Percentiles rank a stretch among this genome's conserved stretches.
Conservation (phyloP, 768 basidiomycete genomes). For the Leucocoprinus sp. region DNA sequence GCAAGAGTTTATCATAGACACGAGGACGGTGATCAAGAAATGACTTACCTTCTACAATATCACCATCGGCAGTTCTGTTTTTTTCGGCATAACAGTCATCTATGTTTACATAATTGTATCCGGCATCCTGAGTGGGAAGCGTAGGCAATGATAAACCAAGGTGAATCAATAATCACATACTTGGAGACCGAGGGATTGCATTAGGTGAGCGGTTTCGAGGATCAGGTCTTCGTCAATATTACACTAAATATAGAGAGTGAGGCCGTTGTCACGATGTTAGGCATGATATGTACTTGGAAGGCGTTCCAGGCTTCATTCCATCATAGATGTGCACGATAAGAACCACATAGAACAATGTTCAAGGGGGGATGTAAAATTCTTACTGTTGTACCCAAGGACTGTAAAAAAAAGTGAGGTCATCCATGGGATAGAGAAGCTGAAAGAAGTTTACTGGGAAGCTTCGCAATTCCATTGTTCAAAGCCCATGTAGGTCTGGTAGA, state of each 20-base stretch:
- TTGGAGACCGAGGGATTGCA: conserved; percentile 45
- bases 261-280: background rate
- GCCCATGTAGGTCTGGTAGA: conserved; percentile 15
- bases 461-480: conserved; percentile 27
- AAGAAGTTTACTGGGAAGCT: conserved; percentile 27
- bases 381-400: conserved; percentile 64
- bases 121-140: conserved; percentile 33
- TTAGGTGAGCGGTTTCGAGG: conserved; percentile 37
- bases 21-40: background rate
- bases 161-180: conserved; percentile 23
- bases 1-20: background rate
- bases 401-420: background rate
- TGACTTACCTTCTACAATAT: conserved; percentile 44
- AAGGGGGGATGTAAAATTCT: conserved; percentile 15
- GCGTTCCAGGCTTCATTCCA: conserved; percentile 54
- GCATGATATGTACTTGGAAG: conserved; percentile 35
- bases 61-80: conserved; percentile 37
- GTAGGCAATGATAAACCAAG: background rate
- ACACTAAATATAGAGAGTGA: conserved; percentile 42
- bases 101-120: conserved; percentile 51
- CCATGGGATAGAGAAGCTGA: background rate
- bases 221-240: conserved; percentile 50
- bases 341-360: background rate
- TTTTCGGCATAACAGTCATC: conserved; percentile 63
- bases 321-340: background rate